Conservation (phyloP, 306 rosid genomes). For the Castanopsis chinensis region DNA sequence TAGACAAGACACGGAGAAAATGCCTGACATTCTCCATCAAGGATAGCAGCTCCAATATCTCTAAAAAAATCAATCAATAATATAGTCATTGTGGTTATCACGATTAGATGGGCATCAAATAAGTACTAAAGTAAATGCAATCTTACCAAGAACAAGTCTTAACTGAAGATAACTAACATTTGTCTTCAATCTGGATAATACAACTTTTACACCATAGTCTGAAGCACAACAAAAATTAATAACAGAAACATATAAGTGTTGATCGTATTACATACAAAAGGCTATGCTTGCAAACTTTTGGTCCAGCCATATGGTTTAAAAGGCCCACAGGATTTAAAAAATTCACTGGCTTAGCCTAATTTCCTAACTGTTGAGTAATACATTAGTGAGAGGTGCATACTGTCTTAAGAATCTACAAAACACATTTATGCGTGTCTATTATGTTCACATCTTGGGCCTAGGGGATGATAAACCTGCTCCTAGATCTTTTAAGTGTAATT, state of each 20-base stretch:
- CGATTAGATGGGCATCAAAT: background rate
- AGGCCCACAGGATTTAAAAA: background rate
- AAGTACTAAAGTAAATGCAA: conserved; percentile 5
- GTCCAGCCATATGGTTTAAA: background rate
- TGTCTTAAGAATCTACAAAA: too few species aligned
- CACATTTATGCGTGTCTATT: too few species aligned
- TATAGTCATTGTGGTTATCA: background rate
- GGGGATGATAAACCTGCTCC: too few species aligned
- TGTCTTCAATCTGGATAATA: conserved; percentile 45
- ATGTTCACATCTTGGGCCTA: too few species aligned
- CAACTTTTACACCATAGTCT: conserved; percentile 47
- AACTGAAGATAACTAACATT: conserved; percentile 45
- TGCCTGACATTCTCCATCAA: conserved; percentile 13
- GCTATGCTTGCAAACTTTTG: background rate
- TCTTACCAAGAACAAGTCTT: conserved; percentile 60
- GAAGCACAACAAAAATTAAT: conserved; percentile 27
- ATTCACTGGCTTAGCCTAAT: background rate
- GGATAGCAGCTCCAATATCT: conserved; percentile 12
- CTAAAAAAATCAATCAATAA: conserved; percentile 10
- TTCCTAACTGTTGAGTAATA: background rate
- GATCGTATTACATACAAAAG: background rate
- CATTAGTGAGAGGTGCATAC: too few species aligned
- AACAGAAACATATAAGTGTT: background rate
- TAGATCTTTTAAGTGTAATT: too few species aligned
- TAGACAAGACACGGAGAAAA: background rate